Base-by-base conservation (phyloP, 306 rosid genomes). In the Rosa multiflora region DNA sequence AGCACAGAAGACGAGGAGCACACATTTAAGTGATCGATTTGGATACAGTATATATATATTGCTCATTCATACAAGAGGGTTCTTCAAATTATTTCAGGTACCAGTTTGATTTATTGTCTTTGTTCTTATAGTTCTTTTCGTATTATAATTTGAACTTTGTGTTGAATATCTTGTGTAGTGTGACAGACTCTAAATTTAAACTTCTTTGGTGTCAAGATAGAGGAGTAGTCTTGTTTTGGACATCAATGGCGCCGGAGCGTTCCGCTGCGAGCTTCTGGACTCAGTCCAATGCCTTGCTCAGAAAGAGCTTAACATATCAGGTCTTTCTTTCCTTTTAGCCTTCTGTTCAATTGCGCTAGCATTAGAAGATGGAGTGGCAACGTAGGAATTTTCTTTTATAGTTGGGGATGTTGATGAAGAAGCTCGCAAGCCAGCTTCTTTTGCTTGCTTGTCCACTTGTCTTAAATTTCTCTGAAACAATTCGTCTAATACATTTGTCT, bases 241-340 rank as follows among this genome's bases (percentile, higher is more conserved):
- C 55, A 9, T 76, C 72, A 64, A 88, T 85, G 91, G 89, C 85
- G 8, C 67, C 67, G 80, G 82, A 88, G 77, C 26, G 80, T 4
- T 56, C 86, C 63, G 87, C 83, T 4, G 86, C 97, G 4, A 91
- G 88, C 77, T 94, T 89, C 89, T 88, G 90, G 94, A 87, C 91
- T 75, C 97, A 91, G 79, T 97, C 94, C 64, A 88, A 94, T 79
- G 97, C 96, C 56, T 89, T 94, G 4, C 91, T 94, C 51, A 79
- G 97, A 69, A 94, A 94, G 83, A 90, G 92, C 81, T 80, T 94
- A 67, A 94, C 93, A 17, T 94, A 76, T 63, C 96, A 94, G 96
- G 96, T 91, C 15, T 55, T 26, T 76, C 47, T 52, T 52, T 52
- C 1, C 2, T 52, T 52, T 17, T 52, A 52, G 6, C 58, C 8